Percentiles rank a stretch among this genome's conserved stretches.
phyloP scores from a whole-genome alignment of 208 protist species.

The Pavlovales sp. region DNA sequence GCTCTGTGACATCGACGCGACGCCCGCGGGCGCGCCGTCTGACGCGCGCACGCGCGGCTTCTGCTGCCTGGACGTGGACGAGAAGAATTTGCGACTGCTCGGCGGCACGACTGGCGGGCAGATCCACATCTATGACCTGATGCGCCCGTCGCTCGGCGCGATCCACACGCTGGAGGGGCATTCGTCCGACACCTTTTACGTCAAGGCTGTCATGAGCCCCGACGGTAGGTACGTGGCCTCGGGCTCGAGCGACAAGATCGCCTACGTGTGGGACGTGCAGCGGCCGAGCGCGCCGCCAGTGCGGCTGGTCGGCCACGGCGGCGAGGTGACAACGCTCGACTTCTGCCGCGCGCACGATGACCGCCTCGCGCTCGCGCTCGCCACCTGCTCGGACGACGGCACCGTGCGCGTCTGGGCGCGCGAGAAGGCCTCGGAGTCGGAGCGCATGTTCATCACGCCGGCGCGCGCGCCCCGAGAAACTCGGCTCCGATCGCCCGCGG shows the following conservation, averaged over 20 bases:
- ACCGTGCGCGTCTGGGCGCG: constrained; percentile 6
- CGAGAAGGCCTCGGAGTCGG: neutral
- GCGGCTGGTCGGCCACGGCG: constrained; percentile 14
- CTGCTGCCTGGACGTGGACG: constrained; percentile 13
- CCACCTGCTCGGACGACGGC: constrained; percentile 5
- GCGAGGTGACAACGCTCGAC: constrained; percentile 19
- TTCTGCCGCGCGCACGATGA: neutral
- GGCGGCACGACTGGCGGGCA: neutral
- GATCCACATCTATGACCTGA: constrained; percentile 37
- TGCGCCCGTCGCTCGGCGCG: neutral
- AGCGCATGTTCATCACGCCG: neutral
- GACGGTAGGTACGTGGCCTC: constrained; percentile 35
- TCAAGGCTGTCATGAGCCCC: constrained; percentile 40
- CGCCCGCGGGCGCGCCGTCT: neutral
- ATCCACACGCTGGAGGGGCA: constrained; percentile 11
- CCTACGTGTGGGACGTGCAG: constrained; percentile 41
- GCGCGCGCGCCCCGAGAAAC: too few species aligned
- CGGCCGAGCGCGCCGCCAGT: constrained; percentile 5
- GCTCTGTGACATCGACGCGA: neutral
- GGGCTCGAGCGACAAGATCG: constrained; percentile 29
- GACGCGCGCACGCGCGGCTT: constrained; percentile 14
- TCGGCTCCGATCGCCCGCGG: neutral
- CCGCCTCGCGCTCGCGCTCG: neutral
- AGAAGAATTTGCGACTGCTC: neutral
- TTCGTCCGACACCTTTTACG: constrained; percentile 29